Conservation (phyloP, 345 rosid species). For the Aquilaria yunnanensis region DNA sequence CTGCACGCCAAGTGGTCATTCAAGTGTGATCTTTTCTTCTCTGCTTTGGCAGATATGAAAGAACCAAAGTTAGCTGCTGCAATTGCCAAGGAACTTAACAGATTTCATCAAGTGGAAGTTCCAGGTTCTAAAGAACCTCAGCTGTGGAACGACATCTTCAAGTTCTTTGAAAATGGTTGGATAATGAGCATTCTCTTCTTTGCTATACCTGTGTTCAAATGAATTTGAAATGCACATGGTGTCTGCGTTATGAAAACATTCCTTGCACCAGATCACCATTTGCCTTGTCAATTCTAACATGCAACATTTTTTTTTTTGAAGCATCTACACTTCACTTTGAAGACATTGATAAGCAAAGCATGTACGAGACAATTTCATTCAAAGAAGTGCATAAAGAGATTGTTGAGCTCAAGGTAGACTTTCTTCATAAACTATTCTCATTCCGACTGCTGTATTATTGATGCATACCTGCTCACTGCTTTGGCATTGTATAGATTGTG, state of each 20-base stretch:
- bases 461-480: constrained; percentile 7
- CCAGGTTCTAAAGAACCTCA: constrained; percentile 95
- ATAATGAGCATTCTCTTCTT: background rate
- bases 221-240: background rate
- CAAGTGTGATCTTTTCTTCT: constrained; percentile 7
- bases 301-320: constrained; percentile 21
- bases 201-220: background rate
- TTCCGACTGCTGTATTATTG: background rate
- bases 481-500: constrained; percentile 4
- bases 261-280: background rate
- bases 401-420: constrained; percentile 62
- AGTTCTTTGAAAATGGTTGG: constrained; percentile 79
- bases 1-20: constrained; percentile 1
- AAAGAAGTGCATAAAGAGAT: constrained; percentile 62
- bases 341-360: constrained; percentile 57
- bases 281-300: background rate
- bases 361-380: constrained; percentile 61
- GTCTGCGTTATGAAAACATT: background rate
- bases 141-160: constrained; percentile 79
- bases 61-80: constrained; percentile 69
- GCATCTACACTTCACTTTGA: constrained; percentile 75
- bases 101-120: constrained; percentile 75
- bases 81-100: constrained; percentile 79
- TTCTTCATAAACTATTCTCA: background rate
- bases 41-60: constrained; percentile 63